Evolutionary conservation across 768 basidiomycete species (phyloP), one percentile per base, ranked within the genome.

Genomic region (Xerocomellus amylosporus): DNA sequence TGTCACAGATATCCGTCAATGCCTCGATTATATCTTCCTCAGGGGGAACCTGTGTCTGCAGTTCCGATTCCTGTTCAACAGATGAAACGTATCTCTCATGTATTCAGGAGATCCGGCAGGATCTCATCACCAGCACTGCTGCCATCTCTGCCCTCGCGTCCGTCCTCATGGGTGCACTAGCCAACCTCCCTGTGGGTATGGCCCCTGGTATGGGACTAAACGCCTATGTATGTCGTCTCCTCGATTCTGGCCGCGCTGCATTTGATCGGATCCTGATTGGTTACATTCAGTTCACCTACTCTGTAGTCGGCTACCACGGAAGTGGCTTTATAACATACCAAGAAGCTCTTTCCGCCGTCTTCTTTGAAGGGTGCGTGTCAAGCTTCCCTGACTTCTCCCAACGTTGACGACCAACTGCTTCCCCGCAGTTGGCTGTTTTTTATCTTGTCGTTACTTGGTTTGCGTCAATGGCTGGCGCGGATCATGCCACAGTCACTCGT

Each of bases 401-500:
- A n/a, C 19, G 28, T n/a, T 37, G 41, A 48, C 39, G 31, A 51
- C 46, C 26, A 22, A 51, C 31, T 17, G 28, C 37, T 50, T 37
- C 19, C 26, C 19, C 7, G 1, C 47, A 89, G 90, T 28, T 89
- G 90, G 87, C 70, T 93, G 12, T 93, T 94, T 76, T 79, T 93
- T 58, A 59, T 86, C 63, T 74, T 94, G 14, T 91, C 90, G 0
- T 68, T 94, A 20, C 74, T 93, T 30, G 92, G 92, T 56, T 77
- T 94, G 49, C 89, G 92, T 46, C 90, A 93, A 74, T 94, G 90
- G 92, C 79, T 94, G 5, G 89, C 87, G 14, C 83, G 92, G 15
- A 81, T 91, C 52, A 93, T 94, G 83, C 92, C 92, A 1, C 87
- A 89, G 58, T 93, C 91, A 4, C 79, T 94, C 26, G 85, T 92